These are phyloP conservation scores for Cryptosporidium parvum DNA, from an alignment of 169 alveolate genomes.

Conservation along the genomic window DNA sequence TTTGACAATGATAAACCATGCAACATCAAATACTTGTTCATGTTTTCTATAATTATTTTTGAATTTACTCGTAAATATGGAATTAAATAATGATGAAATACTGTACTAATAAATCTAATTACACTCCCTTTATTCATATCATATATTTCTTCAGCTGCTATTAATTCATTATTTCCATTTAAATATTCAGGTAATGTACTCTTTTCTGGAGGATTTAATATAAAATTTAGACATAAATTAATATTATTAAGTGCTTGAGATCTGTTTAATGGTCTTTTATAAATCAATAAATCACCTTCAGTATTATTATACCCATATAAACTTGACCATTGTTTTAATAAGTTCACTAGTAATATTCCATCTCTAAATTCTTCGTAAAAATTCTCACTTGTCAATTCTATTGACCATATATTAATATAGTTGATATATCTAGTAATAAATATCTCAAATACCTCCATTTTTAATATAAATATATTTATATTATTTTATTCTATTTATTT, in stretches of 20 bases:
- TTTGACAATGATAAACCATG: conserved; percentile 70
- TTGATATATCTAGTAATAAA: conserved; percentile 61
- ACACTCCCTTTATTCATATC: conserved; percentile 13
- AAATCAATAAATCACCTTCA: conserved; percentile 54
- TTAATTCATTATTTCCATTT: conserved; percentile 28
- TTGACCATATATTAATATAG: conserved; percentile 67
- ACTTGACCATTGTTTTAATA: conserved; percentile 57
- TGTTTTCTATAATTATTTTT: not conserved
- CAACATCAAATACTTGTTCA: conserved; percentile 25
- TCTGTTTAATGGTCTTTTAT: conserved; percentile 49
- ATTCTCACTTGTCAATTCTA: conserved; percentile 30
- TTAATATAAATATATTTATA: not conserved
- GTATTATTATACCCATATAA: conserved; percentile 60
- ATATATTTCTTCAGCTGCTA: conserved; percentile 52
- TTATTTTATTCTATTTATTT: not conserved
- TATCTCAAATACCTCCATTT: conserved; percentile 52
- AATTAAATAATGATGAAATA: conserved; percentile 63
- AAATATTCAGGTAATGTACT: conserved; percentile 54
- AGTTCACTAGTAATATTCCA: conserved; percentile 37
- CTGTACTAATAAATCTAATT: conserved; percentile 17
- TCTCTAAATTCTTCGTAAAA: conserved; percentile 59
- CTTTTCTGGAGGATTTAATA: conserved; percentile 64
- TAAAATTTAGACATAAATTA: conserved; percentile 54
- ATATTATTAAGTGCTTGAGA: conserved; percentile 62
- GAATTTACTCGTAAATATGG: conserved; percentile 71